Base-by-base conservation (phyloP, 176 grass and related monocot species). In the Oryza longistaminata region DNA sequence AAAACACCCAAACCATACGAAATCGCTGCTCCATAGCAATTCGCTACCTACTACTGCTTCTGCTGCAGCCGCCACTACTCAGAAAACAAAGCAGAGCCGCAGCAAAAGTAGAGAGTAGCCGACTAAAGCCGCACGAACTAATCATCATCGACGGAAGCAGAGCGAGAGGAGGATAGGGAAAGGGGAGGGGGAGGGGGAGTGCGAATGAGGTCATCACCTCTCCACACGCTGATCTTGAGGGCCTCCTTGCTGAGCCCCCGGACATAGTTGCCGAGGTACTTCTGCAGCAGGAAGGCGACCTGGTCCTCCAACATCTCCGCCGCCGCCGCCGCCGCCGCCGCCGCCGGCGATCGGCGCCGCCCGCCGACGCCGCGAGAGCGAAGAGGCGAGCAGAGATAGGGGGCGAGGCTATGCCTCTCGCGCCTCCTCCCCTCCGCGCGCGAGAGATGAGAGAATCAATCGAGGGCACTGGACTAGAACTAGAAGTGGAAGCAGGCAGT, bases 181-280 rank as follows among this genome's bases (percentile, higher is more conserved):
- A 10, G n/a, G 9, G 14, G 11, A 5, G 3, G 49, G 37, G 16
- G n/a, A n/a, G n/a, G 9, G 14, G 11, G 9, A 4, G 49, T 37
- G 16, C 17, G 13, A 68, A 26, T 27, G 13, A 68, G 17, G 1
- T 5, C 10, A 49, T 88, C 46, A 98, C 96, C 96, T 95, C 91
- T 86, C 96, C 93, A 98, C 50, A 95, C 96, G 91, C 96, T 92
- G 72, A 98, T 98, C 85, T 98, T 98, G 61, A 98, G 96, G 27
- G 91, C 93, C 77, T 98, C 96, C 86, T 95, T 98, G 91, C 74
- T 98, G 87, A 98, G 91, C 29, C 96, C 93, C 64, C 88, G 88
- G 87, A 98, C 91, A 24, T 94, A 98, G 91, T 94, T 98, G 25
- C 96, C 96, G 76, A 98, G 93, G 87, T 95, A 95, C 91, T 90